Conservation (phyloP, 495 filamentous ascomycete genomes). For the Podospora pseudoanserina region DNA sequence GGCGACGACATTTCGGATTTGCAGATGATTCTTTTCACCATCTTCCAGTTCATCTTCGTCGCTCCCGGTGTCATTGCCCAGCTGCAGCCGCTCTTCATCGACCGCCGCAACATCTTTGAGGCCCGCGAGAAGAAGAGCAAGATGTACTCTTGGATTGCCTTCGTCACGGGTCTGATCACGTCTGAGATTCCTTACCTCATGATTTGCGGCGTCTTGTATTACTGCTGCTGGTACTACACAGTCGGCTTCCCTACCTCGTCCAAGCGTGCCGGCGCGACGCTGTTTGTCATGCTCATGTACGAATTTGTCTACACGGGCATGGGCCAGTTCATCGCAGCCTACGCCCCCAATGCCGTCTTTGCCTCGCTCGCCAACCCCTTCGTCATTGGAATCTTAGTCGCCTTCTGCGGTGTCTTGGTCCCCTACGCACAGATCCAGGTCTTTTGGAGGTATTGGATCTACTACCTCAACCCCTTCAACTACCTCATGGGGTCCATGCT, state of each 20-base stretch:
- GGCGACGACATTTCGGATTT: conserved; percentile 61
- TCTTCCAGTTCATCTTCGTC: conserved; percentile 63
- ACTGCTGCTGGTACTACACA: conserved; percentile 58
- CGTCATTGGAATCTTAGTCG: conserved; percentile 48
- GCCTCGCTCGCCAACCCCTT: conserved; percentile 52
- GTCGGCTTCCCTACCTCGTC: conserved; percentile 46
- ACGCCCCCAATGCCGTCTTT: conserved; percentile 53
- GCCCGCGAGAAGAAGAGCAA: conserved; percentile 69
- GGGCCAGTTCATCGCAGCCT: conserved; percentile 44
- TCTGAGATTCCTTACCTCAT: conserved; percentile 58
- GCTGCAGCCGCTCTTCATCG: conserved; percentile 68
- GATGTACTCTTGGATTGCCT: conserved; percentile 68
- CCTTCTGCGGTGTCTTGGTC: conserved; percentile 54
- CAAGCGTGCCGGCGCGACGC: conserved; percentile 40
- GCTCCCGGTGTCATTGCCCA: conserved; percentile 47
- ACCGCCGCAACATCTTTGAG: conserved; percentile 65
- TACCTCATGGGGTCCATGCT: conserved; percentile 48
- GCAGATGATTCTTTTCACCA: conserved; percentile 68
- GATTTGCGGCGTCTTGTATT: conserved; percentile 56
- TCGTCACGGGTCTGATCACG: conserved; percentile 48
- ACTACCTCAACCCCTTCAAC: conserved; percentile 55
- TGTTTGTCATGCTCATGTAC: conserved; percentile 48
- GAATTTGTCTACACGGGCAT: conserved; percentile 48
- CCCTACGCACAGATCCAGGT: conserved; percentile 49
- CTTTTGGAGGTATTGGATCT: conserved; percentile 48